Base-by-base conservation (phyloP, 1,284 basidiomycete genomes). In the Tilletia walkeri region DNA sequence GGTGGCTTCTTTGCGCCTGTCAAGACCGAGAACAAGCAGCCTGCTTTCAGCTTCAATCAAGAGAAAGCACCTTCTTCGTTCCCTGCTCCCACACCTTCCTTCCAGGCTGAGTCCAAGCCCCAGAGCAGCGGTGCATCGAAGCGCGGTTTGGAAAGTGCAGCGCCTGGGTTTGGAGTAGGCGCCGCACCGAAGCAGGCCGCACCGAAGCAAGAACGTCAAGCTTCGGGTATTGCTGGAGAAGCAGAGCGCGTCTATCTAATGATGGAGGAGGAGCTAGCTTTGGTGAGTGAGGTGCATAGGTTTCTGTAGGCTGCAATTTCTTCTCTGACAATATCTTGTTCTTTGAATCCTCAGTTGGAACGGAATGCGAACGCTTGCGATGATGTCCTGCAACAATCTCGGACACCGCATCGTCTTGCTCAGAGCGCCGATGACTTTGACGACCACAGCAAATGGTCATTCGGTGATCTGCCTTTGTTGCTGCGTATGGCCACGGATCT, bases 261-360 rank as follows among this genome's bases (percentile, higher is more conserved):
- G 45, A 77, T 86, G 30, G 77, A 80, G 10, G 79, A 84, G 20
- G 83, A 87, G 67, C 75, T 85, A 0, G 77, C 78, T 2, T 80
- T 3, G 18, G 59, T 63, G 16, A 63, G 59, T 41, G 30, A 20
- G 12, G 18, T n/a, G 12, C 39, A 20, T 65, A 18, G 16, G 61
- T 34, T 7, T 18, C 20, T 41, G 16, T 45, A 14, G 12, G 12
- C 30, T 18, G 9, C 61, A 30, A 65, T 65, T 53, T 7, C 50
- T 12, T 53, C 18, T 53, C 24, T 53, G n/a, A 53, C 16, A 30
- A 53, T n/a, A 7, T 53, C 12, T 7, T 30, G 50, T n/a, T 30
- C 49, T 34, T 30, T 69, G 18, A 61, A 73, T 78, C 72, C 36
- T 39, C 63, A 49, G 53, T 47, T 59, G 53, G 18, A 65, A 45